These are phyloP conservation scores for Trichosanthes cucumerina DNA, from an alignment of 306 rosid species.

Conservation along the genomic window DNA sequence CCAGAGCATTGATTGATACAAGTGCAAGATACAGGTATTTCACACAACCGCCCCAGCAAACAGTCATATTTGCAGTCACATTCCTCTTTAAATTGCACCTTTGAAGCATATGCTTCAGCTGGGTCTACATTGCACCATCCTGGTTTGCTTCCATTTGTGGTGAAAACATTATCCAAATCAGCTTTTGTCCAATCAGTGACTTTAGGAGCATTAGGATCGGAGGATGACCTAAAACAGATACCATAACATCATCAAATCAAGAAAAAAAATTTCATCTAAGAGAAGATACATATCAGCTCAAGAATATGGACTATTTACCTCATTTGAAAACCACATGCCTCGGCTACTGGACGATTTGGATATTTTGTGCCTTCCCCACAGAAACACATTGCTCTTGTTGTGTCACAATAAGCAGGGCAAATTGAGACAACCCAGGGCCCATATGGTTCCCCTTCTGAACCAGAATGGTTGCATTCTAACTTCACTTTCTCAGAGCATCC, in stretches of 20 bases:
- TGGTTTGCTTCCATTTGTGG: constrained; percentile 55
- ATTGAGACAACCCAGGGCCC: constrained; percentile 93
- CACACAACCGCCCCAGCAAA: constrained; percentile 63
- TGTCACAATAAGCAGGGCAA: constrained; percentile 86
- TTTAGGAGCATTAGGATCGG: constrained; percentile 56
- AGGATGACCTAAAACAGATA: constrained; percentile 47
- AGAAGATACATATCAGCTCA: constrained; percentile 13
- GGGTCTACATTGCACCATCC: constrained; percentile 99
- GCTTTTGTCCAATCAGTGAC: constrained; percentile 54
- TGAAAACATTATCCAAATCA: constrained; percentile 59
- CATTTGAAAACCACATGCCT: constrained; percentile 79
- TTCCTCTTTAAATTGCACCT: constrained; percentile 62
- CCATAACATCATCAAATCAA: constrained; percentile 12
- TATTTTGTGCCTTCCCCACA: constrained; percentile 96
- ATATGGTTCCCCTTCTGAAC: constrained; percentile 43
- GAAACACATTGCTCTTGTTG: constrained; percentile 91
- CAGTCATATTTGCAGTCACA: constrained; percentile 91
- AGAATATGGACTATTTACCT: constrained; percentile 35
- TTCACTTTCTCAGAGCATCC: constrained; percentile 59
- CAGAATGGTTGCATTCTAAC: constrained; percentile 58
- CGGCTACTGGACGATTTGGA: constrained; percentile 89
- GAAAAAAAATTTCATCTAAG: constrained; percentile 4
- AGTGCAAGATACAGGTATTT: constrained; percentile 56
- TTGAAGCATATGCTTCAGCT: constrained; percentile 60
- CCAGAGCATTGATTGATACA: constrained; percentile 92